phyloP scores from a whole-genome alignment of 129 eudicot genomes.

The Escallonia herrerae region DNA sequence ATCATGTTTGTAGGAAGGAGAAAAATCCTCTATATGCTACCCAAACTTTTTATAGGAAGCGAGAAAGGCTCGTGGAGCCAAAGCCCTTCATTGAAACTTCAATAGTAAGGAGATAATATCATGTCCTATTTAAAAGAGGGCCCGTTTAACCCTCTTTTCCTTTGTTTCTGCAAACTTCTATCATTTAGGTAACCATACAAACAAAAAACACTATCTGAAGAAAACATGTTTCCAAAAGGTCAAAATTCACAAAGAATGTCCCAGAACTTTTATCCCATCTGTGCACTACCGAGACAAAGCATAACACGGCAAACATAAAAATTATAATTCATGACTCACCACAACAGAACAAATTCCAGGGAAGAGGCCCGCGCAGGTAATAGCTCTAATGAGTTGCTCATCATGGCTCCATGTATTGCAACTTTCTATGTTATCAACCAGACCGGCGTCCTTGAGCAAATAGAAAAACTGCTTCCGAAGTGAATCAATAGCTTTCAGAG shows the following conservation, averaged over 20 bases:
- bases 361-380: slow-evolving; percentile 80
- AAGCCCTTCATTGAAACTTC: background rate
- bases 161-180: background rate
- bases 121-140: background rate
- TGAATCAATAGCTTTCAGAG: slow-evolving; percentile 88
- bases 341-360: slow-evolving; percentile 97
- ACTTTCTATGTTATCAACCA: slow-evolving; percentile 55
- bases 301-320: background rate
- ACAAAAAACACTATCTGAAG: background rate
- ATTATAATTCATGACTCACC: slow-evolving; percentile 32
- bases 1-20: background rate
- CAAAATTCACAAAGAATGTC: too few species aligned
- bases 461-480: slow-evolving; percentile 71
- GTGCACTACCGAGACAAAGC: too few species aligned
- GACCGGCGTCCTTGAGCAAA: slow-evolving; percentile 66
- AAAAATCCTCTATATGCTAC: background rate
- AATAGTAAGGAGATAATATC: background rate
- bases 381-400: slow-evolving; percentile 69
- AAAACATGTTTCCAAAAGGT: too few species aligned
- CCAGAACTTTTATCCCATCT: too few species aligned
- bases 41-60: background rate
- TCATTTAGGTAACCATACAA: background rate
- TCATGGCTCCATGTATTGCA: slow-evolving; percentile 83
- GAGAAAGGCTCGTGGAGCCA: background rate
- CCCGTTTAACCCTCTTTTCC: background rate